These are phyloP conservation scores for Coix lacrymajobi DNA, from an alignment of 176 grass and related monocot species.

Conservation along the genomic window DNA sequence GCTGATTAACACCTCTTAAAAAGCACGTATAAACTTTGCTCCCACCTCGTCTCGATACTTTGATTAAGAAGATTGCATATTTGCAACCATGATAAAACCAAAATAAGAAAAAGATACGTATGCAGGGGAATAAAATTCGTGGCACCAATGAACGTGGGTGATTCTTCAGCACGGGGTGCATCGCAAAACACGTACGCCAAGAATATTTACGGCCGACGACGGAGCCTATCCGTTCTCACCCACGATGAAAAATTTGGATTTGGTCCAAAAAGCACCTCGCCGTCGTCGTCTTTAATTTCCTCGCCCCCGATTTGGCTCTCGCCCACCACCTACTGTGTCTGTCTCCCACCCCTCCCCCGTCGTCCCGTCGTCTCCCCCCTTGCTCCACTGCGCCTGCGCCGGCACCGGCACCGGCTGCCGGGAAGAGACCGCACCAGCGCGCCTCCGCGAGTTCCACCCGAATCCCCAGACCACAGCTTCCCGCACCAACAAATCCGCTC, in stretches of 20 bases:
- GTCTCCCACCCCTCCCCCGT: too few species aligned
- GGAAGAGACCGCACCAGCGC: conserved; percentile 23
- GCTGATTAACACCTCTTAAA: too few species aligned
- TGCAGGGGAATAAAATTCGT: background rate
- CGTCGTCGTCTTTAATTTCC: conserved; percentile 24
- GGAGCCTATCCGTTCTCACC: conserved; percentile 13
- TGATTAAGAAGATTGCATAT: background rate
- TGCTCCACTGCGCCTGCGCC: background rate
- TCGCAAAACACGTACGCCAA: background rate
- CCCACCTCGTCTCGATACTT: too few species aligned
- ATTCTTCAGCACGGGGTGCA: background rate
- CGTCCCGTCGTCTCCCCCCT: too few species aligned
- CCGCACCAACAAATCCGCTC: conserved; percentile 29
- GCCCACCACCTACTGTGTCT: too few species aligned
- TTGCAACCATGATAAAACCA: background rate
- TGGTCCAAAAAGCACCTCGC: conserved; percentile 31
- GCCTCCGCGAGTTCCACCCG: conserved; percentile 15
- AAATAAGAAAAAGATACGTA: background rate
- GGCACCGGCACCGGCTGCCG: background rate
- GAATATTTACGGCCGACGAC: conserved; percentile 15
- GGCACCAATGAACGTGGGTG: background rate
- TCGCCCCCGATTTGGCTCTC: conserved; percentile 19
- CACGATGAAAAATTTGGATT: conserved; percentile 21
- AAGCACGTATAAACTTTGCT: too few species aligned
- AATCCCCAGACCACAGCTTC: conserved; percentile 29